Base-by-base conservation (phyloP, 1,284 basidiomycete species). In the Jaminaea rosea region DNA sequence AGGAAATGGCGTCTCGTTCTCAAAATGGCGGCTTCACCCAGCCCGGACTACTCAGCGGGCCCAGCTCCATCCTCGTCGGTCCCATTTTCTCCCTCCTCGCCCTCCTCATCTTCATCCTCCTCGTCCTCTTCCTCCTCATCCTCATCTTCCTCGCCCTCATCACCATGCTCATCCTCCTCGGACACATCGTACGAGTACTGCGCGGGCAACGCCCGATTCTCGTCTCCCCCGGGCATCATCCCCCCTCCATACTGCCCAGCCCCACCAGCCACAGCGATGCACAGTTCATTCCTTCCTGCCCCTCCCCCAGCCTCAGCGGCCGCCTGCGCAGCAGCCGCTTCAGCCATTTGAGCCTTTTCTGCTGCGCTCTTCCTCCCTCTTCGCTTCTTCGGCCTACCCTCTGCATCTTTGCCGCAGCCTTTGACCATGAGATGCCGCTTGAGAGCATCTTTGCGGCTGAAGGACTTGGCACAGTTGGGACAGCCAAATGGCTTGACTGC, bases 331-430 rank as follows among this genome's bases (percentile, higher is more conserved):
- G 39, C 39, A 23, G 39, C 39, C 5, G 39, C 39, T 24, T 15
- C 26, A 28, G 48, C 29, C 36, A 21, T 24, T 45, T 10, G 13
- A 21, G 15, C 28, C 28, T 34, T 48, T 48, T 36, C 56, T 26
- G n/a, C 31, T 41, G 23, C 17, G 21, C 29, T 36, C 42, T 45
- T 2, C 15, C 19, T 15, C 24, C 26, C 36, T 31, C 36, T 3
- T 36, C 56, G 13, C 36, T 46, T 13, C 19, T 49, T 10, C 27
- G 74, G 50, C 69, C 72, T 6, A 59, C 61, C 15, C 61, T 76
- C 19, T 74, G 75, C 52, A 54, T 73, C 28, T 74, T 74, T 74
- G 70, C 37, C 27, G 46, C 55, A 32, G 32, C 47, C 51, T 47
- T 68, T 68, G 49, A 66, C 63, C 41, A 65, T 31, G 26, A 66